These are phyloP conservation scores for Panaeolus cyanescens DNA, from an alignment of 768 basidiomycete genomes.

Conservation along the genomic window DNA sequence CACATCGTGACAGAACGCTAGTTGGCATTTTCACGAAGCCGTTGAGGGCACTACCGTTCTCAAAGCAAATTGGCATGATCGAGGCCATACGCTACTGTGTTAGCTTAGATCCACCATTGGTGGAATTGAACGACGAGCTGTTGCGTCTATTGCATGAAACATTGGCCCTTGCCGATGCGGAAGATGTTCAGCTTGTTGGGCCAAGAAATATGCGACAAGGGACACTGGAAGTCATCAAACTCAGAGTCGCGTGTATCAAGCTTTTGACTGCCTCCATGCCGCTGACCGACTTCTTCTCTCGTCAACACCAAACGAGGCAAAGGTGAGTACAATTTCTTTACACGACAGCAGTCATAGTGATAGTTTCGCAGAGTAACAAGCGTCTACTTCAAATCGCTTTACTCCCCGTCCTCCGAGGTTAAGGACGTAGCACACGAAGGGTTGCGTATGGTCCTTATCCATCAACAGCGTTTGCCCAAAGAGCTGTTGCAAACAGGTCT, in stretches of 20 bases:
- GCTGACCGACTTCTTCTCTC: constrained; percentile 88
- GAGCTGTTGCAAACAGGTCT: constrained; percentile 94
- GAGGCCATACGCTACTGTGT: constrained; percentile 96
- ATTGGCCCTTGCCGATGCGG: constrained; percentile 93
- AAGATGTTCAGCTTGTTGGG: constrained; percentile 80
- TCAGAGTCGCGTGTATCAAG: constrained; percentile 93
- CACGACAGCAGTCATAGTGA: background rate
- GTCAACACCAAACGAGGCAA: constrained; percentile 82
- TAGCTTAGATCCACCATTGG: constrained; percentile 83
- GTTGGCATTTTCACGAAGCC: constrained; percentile 95
- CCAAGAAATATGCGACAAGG: constrained; percentile 79
- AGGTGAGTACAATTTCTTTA: constrained; percentile 48
- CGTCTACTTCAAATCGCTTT: constrained; percentile 98
- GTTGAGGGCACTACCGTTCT: constrained; percentile 89
- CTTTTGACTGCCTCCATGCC: constrained; percentile 94
- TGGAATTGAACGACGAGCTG: constrained; percentile 91
- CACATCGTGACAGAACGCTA: constrained; percentile 86
- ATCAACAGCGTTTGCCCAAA: constrained; percentile 91
- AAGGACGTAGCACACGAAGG: constrained; percentile 96
- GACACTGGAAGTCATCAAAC: constrained; percentile 78
- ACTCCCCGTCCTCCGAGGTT: constrained; percentile 87
- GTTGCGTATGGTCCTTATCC: constrained; percentile 82
- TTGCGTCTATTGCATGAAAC: constrained; percentile 91
- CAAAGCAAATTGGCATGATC: constrained; percentile 97
- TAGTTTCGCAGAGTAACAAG: constrained; percentile 71